phyloP scores from a whole-genome alignment of 2,329 filamentous ascomycete genomes.

The Xylariaceae sp. region DNA sequence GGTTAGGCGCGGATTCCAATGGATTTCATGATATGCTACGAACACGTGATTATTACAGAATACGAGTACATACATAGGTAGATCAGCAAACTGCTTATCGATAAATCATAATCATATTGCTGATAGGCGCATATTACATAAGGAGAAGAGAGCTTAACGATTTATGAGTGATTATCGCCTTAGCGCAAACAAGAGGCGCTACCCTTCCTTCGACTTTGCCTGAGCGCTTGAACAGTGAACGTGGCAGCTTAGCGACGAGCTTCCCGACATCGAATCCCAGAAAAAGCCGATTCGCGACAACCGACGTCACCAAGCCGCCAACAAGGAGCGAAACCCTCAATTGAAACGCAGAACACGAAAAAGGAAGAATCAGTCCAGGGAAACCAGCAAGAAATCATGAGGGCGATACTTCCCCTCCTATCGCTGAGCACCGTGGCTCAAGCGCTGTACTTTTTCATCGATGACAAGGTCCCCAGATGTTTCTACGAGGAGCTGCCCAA shows the following conservation, averaged over 20 bases:
- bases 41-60: no score
- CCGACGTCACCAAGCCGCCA: background rate
- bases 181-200: background rate
- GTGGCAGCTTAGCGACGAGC: slow-evolving; percentile 17
- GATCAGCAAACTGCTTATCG: no score
- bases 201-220: no score
- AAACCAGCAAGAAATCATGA: slow-evolving; percentile 41
- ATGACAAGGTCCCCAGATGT: slow-evolving; percentile 80
- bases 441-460: slow-evolving; percentile 93
- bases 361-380: background rate
- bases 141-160: background rate
- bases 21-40: no score
- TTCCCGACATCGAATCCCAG: background rate
- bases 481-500: slow-evolving; percentile 98
- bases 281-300: slow-evolving; percentile 3
- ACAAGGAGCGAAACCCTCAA: slow-evolving; percentile 3
- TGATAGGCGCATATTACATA: no score
- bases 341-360: slow-evolving; percentile 12
- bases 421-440: slow-evolving; percentile 62
- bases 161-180: background rate
- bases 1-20: no score
- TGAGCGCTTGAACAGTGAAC: slow-evolving; percentile 10
- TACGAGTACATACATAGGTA: no score
- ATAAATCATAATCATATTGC: no score
- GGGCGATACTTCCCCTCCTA: slow-evolving; percentile 58